Evolutionary conservation across 2,329 filamentous ascomycete species (phyloP).

Genomic region (Proliferodiscus dingleyae): DNA sequence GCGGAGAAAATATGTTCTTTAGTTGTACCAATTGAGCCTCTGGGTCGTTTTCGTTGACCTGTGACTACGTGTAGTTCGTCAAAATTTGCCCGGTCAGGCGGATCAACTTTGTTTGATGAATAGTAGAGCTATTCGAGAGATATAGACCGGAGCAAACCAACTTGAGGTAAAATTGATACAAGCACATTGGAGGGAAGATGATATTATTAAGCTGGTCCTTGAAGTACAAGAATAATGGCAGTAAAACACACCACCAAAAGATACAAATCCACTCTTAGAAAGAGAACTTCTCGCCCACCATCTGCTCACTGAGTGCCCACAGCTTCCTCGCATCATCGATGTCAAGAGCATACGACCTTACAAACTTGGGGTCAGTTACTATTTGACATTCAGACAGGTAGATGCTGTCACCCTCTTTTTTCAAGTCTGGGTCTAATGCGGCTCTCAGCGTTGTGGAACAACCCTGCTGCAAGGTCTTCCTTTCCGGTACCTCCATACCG

Average conservation of each 20-base stretch:
- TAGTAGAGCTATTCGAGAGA: no score
- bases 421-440: slow-evolving; percentile 35
- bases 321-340: slow-evolving; percentile 35
- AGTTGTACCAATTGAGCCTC: no score
- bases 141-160: no score
- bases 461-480: slow-evolving; percentile 10
- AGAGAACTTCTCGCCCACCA: slow-evolving; percentile 38
- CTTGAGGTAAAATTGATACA: no score
- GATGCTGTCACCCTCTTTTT: neutral
- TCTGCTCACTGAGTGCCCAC: slow-evolving; percentile 41
- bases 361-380: neutral
- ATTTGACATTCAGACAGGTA: slow-evolving; percentile 26
- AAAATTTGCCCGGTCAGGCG: no score
- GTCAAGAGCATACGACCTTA: slow-evolving; percentile 1
- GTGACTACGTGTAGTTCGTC: no score
- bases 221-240: neutral
- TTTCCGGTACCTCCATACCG: neutral
- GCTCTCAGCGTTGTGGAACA: slow-evolving; percentile 33
- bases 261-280: no score
- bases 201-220: neutral
- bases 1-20: no score
- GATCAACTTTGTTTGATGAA: no score
- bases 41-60: no score
- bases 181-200: no score
- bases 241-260: neutral